Evolutionary conservation across 2,329 filamentous ascomycete genomes (phyloP), one percentile per base, ranked within the genome.

Genomic region (Trichoderma sp.): DNA sequence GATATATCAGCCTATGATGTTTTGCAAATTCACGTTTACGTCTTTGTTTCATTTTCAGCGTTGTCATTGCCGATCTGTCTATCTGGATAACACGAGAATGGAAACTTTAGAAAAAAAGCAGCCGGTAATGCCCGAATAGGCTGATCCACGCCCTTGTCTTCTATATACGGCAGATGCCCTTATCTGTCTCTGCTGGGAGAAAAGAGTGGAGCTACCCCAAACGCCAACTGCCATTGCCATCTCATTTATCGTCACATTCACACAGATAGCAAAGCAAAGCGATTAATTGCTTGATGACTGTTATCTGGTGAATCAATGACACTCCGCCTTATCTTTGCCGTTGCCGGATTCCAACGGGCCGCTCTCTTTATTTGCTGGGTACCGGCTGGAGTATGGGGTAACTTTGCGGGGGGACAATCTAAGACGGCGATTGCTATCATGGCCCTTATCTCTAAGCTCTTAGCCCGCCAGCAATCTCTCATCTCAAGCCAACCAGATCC

Each of bases 201-300:
- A n/a, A n/a, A 21, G 60, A 29, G 49, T 55, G 61, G 61, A 21
- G 49, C 49, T 7, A 13, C 19, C 40, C 19, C 21, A 19, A 19
- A 19, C 24, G 16, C 19, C 24, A 27, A 19, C 37, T 65, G 19
- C 13, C 11, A 24, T 31, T 14, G 29, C 52, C 19, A 57, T 40
- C 35, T 47, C 19, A 37, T n/a, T 10, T 27, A 47, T 57, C 11
- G 29, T 11, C 35, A 29, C n/a, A 55, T 43, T 16, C 7, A 16
- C 21, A 66, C 14, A 66, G 53, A 66, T 66, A 66, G 29, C 37
- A 43, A 6, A 11, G 7, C 10, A 5, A 24, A 24, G 52, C 29
- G 24, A 66, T 66, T 66, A 56, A 37, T 66, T 49, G 63, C n/a
- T 14, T 13, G 37, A 66, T 66, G 63, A 58, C 63, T 58, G 63